phyloP scores from a whole-genome alignment of 176 grass and related monocot species.

The Alloteropsis semialata region DNA sequence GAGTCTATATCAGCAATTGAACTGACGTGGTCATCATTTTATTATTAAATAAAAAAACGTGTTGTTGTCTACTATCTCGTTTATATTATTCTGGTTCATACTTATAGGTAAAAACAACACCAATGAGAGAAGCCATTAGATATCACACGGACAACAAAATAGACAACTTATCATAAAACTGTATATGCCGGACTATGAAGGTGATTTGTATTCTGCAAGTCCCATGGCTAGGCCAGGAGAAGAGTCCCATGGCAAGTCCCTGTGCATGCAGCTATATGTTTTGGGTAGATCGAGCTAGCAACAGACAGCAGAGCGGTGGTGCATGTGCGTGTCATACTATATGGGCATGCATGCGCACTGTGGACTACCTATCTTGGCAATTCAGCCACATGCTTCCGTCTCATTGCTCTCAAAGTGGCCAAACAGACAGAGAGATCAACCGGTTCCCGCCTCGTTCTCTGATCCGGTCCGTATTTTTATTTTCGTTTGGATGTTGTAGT shows the following conservation, averaged over 20 bases:
- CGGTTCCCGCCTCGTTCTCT: background rate
- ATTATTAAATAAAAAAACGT: no score
- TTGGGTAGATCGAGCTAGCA: background rate
- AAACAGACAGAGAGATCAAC: background rate
- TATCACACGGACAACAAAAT: no score
- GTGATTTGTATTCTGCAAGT: background rate
- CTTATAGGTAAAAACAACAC: no score
- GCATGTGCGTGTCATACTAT: background rate
- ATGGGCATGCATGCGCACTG: background rate
- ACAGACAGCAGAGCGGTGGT: background rate
- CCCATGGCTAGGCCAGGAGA: no score
- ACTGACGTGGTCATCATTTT: no score
- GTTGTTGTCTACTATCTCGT: no score
- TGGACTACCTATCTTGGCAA: background rate
- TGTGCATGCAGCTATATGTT: background rate
- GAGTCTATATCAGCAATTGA: no score
- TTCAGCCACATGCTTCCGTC: background rate
- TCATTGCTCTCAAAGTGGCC: background rate
- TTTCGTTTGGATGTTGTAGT: background rate
- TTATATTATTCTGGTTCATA: no score
- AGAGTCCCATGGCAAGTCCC: background rate
- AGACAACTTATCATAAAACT: no score
- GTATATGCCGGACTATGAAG: no score
- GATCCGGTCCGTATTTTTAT: background rate
- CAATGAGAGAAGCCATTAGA: no score